Evolutionary conservation across 352 stramenopile species (phyloP).

Genomic region (Elongisporangium senticosum): DNA sequence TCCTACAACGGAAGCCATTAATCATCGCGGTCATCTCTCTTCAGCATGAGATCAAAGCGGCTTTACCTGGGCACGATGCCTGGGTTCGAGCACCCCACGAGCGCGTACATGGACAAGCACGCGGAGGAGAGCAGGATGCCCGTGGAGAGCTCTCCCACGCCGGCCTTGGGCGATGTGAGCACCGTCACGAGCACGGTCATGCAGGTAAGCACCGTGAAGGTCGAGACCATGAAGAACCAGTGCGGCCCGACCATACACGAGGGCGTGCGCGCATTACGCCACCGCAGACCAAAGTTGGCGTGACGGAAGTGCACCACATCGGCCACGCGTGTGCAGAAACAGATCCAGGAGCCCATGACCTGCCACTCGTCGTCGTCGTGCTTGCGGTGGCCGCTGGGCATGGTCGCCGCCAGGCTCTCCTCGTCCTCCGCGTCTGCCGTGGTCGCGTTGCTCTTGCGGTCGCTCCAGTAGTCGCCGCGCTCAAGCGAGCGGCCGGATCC

Average conservation of each 20-base stretch:
- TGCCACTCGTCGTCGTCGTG: background rate
- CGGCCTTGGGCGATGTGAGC: slow-evolving; percentile 39
- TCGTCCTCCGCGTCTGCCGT: background rate
- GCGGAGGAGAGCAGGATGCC: slow-evolving; percentile 49
- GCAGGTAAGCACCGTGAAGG: slow-evolving; percentile 46
- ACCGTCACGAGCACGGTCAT: slow-evolving; percentile 40
- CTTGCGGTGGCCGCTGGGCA: background rate
- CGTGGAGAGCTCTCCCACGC: slow-evolving; percentile 28
- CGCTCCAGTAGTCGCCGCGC: background rate
- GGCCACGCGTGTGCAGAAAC: slow-evolving; percentile 8
- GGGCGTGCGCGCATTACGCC: slow-evolving; percentile 22
- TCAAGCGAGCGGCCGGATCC: background rate
- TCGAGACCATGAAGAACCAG: slow-evolving; percentile 68
- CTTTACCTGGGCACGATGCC: slow-evolving; percentile 55
- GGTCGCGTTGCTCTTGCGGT: background rate
- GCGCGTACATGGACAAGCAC: slow-evolving; percentile 65
- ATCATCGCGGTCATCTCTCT: background rate
- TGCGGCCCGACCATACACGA: slow-evolving; percentile 67
- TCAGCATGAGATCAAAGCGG: background rate
- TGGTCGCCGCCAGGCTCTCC: background rate
- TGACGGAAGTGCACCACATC: slow-evolving; percentile 51
- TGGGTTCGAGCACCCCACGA: slow-evolving; percentile 66
- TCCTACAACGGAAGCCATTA: slow-evolving; percentile 12
- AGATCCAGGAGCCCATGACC: background rate
- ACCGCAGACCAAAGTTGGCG: slow-evolving; percentile 52